Evolutionary conservation across 345 rosid species (phyloP).

Genomic region (Aurinia saxatilis): DNA sequence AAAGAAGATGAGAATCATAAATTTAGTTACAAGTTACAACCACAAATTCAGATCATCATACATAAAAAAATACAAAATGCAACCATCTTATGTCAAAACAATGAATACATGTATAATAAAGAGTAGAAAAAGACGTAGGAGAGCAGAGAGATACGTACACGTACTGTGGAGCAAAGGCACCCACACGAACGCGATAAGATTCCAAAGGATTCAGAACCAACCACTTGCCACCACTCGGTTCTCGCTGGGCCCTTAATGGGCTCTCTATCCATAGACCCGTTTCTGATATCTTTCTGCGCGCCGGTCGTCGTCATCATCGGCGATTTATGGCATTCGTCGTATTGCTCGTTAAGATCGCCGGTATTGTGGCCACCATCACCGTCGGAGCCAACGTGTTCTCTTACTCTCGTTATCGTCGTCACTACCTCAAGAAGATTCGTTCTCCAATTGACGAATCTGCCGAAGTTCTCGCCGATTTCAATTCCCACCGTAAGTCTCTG

Average conservation of each 20-base stretch:
- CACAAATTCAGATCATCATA: neutral
- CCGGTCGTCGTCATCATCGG: constrained; percentile 1
- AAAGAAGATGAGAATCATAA: neutral
- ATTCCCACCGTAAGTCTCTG: constrained; percentile 7
- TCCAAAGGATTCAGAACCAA: constrained; percentile 11
- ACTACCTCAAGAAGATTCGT: constrained; percentile 39
- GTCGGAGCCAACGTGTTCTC: constrained; percentile 74
- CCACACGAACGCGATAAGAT: constrained; percentile 25
- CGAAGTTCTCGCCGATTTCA: constrained; percentile 68
- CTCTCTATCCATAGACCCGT: neutral
- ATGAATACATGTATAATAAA: neutral
- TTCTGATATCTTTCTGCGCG: neutral
- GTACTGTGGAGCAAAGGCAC: constrained; percentile 9
- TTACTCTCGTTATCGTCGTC: constrained; percentile 58
- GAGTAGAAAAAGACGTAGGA: too few species aligned
- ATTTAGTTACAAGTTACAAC: neutral
- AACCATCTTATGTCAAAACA: neutral
- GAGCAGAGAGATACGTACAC: constrained; percentile 5
- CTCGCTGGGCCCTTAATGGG: constrained; percentile 25
- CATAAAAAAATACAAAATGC: neutral
- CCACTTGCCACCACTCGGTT: neutral
- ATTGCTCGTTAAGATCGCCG: constrained; percentile 59
- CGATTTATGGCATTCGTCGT: constrained; percentile 40
- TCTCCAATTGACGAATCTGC: constrained; percentile 76
- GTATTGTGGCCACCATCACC: constrained; percentile 50